Conservation (phyloP, 75 land plant species). For the Isoetes taiwanensis region DNA sequence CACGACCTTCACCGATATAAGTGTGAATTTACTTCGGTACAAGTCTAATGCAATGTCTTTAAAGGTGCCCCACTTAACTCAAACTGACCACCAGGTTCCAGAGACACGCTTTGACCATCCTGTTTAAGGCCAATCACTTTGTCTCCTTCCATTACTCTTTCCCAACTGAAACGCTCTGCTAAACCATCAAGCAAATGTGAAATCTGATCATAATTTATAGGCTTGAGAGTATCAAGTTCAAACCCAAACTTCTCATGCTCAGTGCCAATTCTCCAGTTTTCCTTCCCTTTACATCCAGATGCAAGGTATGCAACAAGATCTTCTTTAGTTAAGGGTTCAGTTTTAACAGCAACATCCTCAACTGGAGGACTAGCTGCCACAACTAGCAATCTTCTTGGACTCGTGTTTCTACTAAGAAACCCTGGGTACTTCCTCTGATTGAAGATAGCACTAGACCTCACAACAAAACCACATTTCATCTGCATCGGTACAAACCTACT, state of each 20-base stretch:
- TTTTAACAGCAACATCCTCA: conserved; percentile 51
- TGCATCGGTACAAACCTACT: too few species aligned
- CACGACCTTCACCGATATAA: conserved; percentile 99
- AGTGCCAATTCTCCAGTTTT: conserved; percentile 99
- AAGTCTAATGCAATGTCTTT: conserved; percentile 93
- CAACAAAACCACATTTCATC: too few species aligned
- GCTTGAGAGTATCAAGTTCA: conserved; percentile 49
- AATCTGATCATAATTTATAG: conserved; percentile 84
- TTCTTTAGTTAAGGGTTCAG: conserved; percentile 79
- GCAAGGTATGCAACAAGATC: conserved; percentile 87
- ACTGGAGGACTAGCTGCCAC: conserved; percentile 84
- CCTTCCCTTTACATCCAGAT: conserved; percentile 92
- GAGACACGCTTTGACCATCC: conserved; percentile 96
- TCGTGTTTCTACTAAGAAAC: too few species aligned
- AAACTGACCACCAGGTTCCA: conserved; percentile 99
- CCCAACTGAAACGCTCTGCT: conserved; percentile 91
- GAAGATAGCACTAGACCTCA: too few species aligned
- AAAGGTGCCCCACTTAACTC: conserved; percentile 99
- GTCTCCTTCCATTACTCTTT: conserved; percentile 75
- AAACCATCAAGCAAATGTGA: conserved; percentile 62
- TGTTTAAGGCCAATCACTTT: conserved; percentile 81
- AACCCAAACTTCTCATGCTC: conserved; percentile 99
- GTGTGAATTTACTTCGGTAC: conserved; percentile 99
- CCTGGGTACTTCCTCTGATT: too few species aligned
- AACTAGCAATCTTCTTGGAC: conserved; percentile 13